Evolutionary conservation across 73 alveolate genomes (phyloP).

Genomic region (Strombidium stylifer): DNA sequence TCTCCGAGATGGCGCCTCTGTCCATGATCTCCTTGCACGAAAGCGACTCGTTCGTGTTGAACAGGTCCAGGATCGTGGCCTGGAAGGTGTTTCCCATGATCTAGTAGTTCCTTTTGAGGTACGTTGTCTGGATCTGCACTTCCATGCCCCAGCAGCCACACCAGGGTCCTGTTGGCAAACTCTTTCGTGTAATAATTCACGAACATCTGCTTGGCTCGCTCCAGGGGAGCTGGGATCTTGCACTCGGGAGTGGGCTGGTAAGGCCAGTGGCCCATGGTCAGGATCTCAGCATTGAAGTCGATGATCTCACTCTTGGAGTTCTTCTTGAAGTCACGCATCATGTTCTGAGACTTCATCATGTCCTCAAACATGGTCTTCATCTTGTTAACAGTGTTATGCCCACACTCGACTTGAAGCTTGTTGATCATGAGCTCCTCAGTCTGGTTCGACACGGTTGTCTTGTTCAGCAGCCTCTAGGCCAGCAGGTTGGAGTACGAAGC

Average conservation of each 20-base stretch:
- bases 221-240: slow-evolving; percentile 61
- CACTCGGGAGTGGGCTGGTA: slow-evolving; percentile 67
- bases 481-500: slow-evolving; percentile 69
- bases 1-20: slow-evolving; percentile 45
- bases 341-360: slow-evolving; percentile 61
- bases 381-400: slow-evolving; percentile 67
- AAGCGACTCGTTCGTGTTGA: slow-evolving; percentile 38
- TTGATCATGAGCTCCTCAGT: slow-evolving; percentile 74
- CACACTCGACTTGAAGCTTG: slow-evolving; percentile 82
- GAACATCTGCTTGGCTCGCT: slow-evolving; percentile 41
- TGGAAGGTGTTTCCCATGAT: slow-evolving; percentile 56
- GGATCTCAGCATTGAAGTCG: slow-evolving; percentile 51
- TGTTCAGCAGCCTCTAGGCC: slow-evolving; percentile 69
- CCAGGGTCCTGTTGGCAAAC: slow-evolving; percentile 61
- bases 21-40: slow-evolving; percentile 57
- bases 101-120: slow-evolving; percentile 35
- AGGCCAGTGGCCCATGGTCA: slow-evolving; percentile 78
- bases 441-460: slow-evolving; percentile 60
- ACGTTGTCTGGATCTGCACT: slow-evolving; percentile 41
- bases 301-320: slow-evolving; percentile 34
- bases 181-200: slow-evolving; percentile 55
- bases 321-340: slow-evolving; percentile 69
- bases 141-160: slow-evolving; percentile 53
- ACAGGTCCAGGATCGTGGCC: slow-evolving; percentile 56
- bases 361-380: slow-evolving; percentile 82